Evolutionary conservation across 371 early-diverging fungal genomes (phyloP).

Genomic region (Parasitella parasitica): DNA sequence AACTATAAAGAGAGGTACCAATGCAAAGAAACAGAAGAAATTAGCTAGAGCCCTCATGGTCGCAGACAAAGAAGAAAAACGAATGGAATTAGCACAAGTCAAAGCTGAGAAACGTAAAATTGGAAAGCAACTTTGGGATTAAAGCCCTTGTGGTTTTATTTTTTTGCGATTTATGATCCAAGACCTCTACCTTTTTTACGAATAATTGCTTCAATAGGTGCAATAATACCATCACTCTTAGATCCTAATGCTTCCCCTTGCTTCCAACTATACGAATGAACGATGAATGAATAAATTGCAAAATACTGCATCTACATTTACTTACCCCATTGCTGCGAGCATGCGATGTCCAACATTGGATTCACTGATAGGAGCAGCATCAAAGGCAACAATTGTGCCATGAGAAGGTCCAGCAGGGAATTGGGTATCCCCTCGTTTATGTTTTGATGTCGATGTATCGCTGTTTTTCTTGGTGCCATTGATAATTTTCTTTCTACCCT

Average conservation of each 20-base stretch:
- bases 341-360: slow-evolving; percentile 80
- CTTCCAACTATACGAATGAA: slow-evolving; percentile 55
- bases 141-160: slow-evolving; percentile 2
- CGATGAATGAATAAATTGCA: background rate
- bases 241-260: slow-evolving; percentile 84
- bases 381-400: slow-evolving; percentile 71
- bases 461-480: background rate
- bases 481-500: slow-evolving; percentile 7
- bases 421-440: slow-evolving; percentile 2
- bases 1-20: slow-evolving; percentile 16
- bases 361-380: slow-evolving; percentile 62
- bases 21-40: slow-evolving; percentile 28
- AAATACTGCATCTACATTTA: background rate
- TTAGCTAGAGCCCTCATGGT: slow-evolving; percentile 23
- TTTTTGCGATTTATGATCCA: slow-evolving; percentile 50
- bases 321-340: slow-evolving; percentile 80
- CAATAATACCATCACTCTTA: slow-evolving; percentile 75
- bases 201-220: slow-evolving; percentile 84
- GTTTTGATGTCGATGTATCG: slow-evolving; percentile 2
- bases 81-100: slow-evolving; percentile 7
- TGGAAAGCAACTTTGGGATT: slow-evolving; percentile 24
- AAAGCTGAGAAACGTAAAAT: slow-evolving; percentile 26
- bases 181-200: slow-evolving; percentile 77
- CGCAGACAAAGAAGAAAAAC: slow-evolving; percentile 28
- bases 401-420: slow-evolving; percentile 22